These are phyloP conservation scores for Phytophthora fragariaefolia DNA, from an alignment of 352 stramenopile genomes.

Conservation along the genomic window DNA sequence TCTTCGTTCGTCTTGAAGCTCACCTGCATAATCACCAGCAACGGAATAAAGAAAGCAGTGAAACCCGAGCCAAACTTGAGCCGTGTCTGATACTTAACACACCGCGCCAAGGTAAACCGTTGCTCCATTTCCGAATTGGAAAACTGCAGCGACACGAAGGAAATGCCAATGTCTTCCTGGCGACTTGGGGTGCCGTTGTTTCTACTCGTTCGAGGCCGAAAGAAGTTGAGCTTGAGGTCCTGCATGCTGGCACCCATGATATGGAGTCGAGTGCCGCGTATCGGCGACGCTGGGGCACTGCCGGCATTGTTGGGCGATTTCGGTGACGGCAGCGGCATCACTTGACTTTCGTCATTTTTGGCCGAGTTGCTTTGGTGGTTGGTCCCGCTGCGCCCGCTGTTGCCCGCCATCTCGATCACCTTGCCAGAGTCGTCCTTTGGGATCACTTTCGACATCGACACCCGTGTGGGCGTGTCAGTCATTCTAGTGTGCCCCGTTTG, in stretches of 20 bases:
- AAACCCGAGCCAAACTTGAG: conserved; percentile 78
- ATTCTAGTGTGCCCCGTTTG: conserved; percentile 81
- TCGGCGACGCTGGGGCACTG: conserved; percentile 30
- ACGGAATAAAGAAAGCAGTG: conserved; percentile 83
- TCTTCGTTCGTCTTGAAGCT: conserved; percentile 76
- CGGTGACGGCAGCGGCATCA: conserved; percentile 16
- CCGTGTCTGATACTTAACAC: conserved; percentile 75
- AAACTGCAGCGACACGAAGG: conserved; percentile 73
- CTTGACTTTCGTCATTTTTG: conserved; percentile 10
- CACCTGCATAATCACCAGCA: conserved; percentile 88
- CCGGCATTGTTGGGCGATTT: conserved; percentile 24
- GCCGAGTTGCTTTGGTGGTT: conserved; percentile 5
- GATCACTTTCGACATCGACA: conserved; percentile 80
- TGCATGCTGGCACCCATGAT: conserved; percentile 64
- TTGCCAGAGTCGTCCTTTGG: conserved; percentile 52
- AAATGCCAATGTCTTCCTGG: conserved; percentile 85
- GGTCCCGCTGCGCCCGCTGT: conserved; percentile 41
- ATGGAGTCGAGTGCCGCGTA: conserved; percentile 51
- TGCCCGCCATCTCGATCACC: conserved; percentile 37
- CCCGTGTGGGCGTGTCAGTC: conserved; percentile 61
- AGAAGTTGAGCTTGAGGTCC: conserved; percentile 80
- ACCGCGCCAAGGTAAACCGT: conserved; percentile 54
- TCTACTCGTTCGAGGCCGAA: conserved; percentile 51
- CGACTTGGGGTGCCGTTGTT: conserved; percentile 38
- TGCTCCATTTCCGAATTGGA: conserved; percentile 74